Percentiles rank a stretch among this genome's conserved stretches.
Evolutionary conservation across 2,329 filamentous ascomycete species (phyloP).

Genomic region (Ophiocordyceps camponoti-leonardi): DNA sequence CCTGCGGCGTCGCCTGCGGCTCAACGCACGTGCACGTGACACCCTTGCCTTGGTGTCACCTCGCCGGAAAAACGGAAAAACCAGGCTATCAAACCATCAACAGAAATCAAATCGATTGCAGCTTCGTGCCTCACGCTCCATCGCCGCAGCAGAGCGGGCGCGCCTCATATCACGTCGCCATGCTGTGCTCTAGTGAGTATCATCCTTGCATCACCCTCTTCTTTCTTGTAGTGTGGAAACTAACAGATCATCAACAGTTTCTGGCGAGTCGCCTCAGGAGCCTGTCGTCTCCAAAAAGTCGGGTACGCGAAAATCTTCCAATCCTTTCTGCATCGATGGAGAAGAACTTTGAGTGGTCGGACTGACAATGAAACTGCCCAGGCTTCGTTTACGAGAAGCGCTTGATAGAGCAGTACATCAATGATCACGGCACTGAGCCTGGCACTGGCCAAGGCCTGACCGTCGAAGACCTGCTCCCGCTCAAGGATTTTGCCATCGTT

Average conservation of each 20-base stretch:
- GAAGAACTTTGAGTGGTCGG: background rate
- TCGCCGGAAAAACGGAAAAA: background rate
- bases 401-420: slow-evolving; percentile 85
- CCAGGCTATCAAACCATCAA: background rate
- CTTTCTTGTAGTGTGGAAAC: too few relatives aligned
- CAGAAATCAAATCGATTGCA: background rate
- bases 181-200: slow-evolving; percentile 30
- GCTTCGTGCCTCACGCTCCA: too few relatives aligned
- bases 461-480: slow-evolving; percentile 68
- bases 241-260: too few relatives aligned
- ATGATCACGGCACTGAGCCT: slow-evolving; percentile 84
- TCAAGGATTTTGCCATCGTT: slow-evolving; percentile 71
- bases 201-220: too few relatives aligned
- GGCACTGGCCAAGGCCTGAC: slow-evolving; percentile 74
- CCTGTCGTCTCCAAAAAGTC: slow-evolving; percentile 92
- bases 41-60: too few relatives aligned
- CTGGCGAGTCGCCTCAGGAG: slow-evolving; percentile 87
- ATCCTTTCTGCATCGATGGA: background rate
- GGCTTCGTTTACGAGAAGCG: slow-evolving; percentile 89
- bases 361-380: slow-evolving; percentile 13
- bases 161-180: slow-evolving; percentile 14
- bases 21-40: too few relatives aligned
- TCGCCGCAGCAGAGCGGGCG: background rate
- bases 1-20: too few relatives aligned
- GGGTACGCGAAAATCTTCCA: slow-evolving; percentile 35